These are phyloP conservation scores for Lasiosphaeria ovina DNA, from an alignment of 495 filamentous ascomycete species.

Conservation along the genomic window DNA sequence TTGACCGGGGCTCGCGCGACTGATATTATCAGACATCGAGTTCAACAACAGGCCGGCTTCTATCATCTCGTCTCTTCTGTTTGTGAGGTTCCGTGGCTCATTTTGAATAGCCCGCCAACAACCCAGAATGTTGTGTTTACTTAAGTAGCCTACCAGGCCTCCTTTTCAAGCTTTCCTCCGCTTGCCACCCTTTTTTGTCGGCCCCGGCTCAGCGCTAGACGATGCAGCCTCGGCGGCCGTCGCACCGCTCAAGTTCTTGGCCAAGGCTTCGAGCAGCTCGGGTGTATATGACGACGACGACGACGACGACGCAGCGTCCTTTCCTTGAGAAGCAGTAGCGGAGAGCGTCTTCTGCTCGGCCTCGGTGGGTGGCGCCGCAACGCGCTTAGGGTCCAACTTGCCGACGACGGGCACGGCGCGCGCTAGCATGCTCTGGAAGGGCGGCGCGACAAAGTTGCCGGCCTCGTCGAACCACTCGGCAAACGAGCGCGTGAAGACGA, in stretches of 20 bases:
- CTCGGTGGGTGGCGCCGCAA: conserved; percentile 24
- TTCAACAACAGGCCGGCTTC: too few relatives aligned
- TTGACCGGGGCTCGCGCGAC: too few relatives aligned
- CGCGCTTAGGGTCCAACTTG: conserved; percentile 61
- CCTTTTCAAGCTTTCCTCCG: conserved; percentile 42
- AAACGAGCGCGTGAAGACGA: conserved; percentile 66
- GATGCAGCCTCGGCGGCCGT: conserved; percentile 24
- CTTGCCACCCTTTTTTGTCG: conserved; percentile 42
- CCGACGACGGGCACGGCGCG: conserved; percentile 65
- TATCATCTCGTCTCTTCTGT: too few relatives aligned
- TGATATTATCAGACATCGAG: too few relatives aligned
- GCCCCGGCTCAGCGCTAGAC: conserved; percentile 21
- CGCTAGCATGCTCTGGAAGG: conserved; percentile 81
- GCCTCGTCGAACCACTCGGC: conserved; percentile 82
- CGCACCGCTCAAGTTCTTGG: conserved; percentile 23
- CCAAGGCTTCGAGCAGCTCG: conserved; percentile 42
- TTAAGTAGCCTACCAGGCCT: neutral
- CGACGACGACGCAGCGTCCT: conserved; percentile 3
- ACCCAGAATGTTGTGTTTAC: neutral
- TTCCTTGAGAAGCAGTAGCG: too few relatives aligned
- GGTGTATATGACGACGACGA: conserved; percentile 31
- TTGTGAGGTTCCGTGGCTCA: neutral
- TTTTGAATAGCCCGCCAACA: neutral
- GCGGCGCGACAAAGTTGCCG: conserved; percentile 77
- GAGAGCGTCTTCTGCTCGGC: neutral